Conservation (phyloP, 352 stramenopile genomes). For the Thraustochytrium sp. region DNA sequence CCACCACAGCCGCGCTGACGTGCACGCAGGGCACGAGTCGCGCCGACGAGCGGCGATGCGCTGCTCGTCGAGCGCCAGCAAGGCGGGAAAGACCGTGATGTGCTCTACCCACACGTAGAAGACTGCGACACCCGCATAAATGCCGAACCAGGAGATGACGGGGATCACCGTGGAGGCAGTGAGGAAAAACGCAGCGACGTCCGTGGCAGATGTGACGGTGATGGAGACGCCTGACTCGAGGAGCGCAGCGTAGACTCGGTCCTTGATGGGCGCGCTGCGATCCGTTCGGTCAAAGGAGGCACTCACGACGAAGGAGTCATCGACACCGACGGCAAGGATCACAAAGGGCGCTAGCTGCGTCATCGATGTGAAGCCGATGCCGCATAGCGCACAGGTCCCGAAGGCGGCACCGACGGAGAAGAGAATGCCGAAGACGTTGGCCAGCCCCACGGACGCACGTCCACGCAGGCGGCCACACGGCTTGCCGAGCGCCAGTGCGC, state of each 20-base stretch:
- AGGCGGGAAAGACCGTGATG: conserved; percentile 40
- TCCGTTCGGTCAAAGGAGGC: conserved; percentile 44
- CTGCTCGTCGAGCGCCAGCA: conserved; percentile 21
- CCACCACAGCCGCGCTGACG: neutral
- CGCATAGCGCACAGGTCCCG: neutral
- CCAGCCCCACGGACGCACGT: neutral
- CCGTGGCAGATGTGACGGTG: conserved; percentile 48
- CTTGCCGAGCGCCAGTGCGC: conserved; percentile 12
- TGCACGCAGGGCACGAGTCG: neutral
- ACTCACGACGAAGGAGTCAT: conserved; percentile 46
- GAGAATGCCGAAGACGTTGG: neutral
- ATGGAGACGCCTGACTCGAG: conserved; percentile 48
- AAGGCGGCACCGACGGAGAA: conserved; percentile 34
- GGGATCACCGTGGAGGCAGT: conserved; percentile 42
- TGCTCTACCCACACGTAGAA: conserved; percentile 47
- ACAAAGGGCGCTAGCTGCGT: conserved; percentile 51
- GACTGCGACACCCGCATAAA: conserved; percentile 47
- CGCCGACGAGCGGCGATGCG: neutral
- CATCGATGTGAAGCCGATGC: conserved; percentile 50
- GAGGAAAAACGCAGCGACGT: conserved; percentile 50
- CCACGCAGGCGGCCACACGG: neutral
- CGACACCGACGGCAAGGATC: conserved; percentile 50
- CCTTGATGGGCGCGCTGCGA: neutral
- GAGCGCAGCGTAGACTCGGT: neutral
- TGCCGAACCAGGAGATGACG: conserved; percentile 49